Percentiles rank a stretch among this genome's conserved stretches.
These are phyloP conservation scores for Nemania diffusa DNA, from an alignment of 2,329 filamentous ascomycete genomes.

Conservation along the genomic window DNA sequence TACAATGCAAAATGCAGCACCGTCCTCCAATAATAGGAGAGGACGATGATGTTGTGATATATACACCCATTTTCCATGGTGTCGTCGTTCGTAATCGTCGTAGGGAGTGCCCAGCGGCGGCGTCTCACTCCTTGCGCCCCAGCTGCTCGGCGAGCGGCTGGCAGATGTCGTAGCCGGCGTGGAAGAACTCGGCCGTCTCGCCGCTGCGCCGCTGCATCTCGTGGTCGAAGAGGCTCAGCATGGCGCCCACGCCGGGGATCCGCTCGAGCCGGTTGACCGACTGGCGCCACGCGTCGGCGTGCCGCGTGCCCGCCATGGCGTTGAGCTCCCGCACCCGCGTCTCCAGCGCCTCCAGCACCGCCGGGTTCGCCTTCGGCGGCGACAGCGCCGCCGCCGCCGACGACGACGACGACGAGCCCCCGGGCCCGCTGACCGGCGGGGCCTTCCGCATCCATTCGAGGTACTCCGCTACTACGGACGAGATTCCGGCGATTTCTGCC, in stretches of 20 bases:
- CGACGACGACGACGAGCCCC: too few relatives aligned
- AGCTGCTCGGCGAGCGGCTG: conserved; percentile 34
- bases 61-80: not conserved
- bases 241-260: conserved; percentile 36
- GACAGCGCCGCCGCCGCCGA: too few relatives aligned
- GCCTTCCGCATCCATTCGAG: conserved; percentile 40
- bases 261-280: conserved; percentile 34
- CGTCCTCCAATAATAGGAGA: not conserved
- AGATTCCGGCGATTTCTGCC: conserved; percentile 42
- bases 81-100: conserved; percentile 7
- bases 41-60: not conserved
- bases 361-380: conserved; percentile 27
- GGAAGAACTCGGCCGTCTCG: conserved; percentile 41
- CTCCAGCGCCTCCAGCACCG: conserved; percentile 39
- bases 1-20: conserved; percentile 26
- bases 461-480: conserved; percentile 42
- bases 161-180: conserved; percentile 34
- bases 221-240: conserved; percentile 38
- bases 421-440: conserved; percentile 1
- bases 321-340: conserved; percentile 38
- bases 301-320: conserved; percentile 33
- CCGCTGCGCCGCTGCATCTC: conserved; percentile 39
- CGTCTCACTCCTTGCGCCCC: conserved; percentile 27
- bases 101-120: not conserved
- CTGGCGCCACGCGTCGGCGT: conserved; percentile 38